phyloP scores from a whole-genome alignment of 2,329 filamentous ascomycete genomes.

The Cordyceps farinosa region DNA sequence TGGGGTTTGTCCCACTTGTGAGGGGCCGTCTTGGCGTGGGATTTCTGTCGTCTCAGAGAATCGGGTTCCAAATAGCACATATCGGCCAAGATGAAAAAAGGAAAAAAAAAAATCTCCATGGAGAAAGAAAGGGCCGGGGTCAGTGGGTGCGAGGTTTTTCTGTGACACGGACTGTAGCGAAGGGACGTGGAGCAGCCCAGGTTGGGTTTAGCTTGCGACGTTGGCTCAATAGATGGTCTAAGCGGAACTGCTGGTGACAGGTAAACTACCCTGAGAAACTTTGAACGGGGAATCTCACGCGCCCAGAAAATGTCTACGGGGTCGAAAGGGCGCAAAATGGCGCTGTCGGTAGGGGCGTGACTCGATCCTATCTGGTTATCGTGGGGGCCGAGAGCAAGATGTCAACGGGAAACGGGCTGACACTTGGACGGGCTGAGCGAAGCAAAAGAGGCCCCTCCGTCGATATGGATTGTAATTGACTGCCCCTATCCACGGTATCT shows the following conservation, averaged over 20 bases:
- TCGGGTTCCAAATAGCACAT: no score
- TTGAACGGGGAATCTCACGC: neutral
- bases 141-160: neutral
- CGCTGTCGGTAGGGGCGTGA: neutral
- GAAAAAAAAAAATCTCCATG: neutral
- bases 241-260: conserved; percentile 1
- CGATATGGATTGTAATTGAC: neutral
- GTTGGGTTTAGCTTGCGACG: neutral
- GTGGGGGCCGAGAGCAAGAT: conserved; percentile 1
- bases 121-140: neutral
- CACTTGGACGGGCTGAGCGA: neutral
- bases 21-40: no score
- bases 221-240: neutral
- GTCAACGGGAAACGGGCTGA: neutral
- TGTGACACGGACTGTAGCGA: conserved; percentile 15
- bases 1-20: no score
- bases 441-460: no score
- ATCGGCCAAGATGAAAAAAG: neutral
- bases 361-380: neutral
- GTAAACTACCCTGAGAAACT: neutral
- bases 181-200: neutral
- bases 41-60: no score
- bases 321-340: neutral
- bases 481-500: neutral
- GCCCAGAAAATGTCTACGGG: neutral